Evolutionary conservation across 352 stramenopile species (phyloP).

Genomic region (Peronosclerospora sorghi): DNA sequence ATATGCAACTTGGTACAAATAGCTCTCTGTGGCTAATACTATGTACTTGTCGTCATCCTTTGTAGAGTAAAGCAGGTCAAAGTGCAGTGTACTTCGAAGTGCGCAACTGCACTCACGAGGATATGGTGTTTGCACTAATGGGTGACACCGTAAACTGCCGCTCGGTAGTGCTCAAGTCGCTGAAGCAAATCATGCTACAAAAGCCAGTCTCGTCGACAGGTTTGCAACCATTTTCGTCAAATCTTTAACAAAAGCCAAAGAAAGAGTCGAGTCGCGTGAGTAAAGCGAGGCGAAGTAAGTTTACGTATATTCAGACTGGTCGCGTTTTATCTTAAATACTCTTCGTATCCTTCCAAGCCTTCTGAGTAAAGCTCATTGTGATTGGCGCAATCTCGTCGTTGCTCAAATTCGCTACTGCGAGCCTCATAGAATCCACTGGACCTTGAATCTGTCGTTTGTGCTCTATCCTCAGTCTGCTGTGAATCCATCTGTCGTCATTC

Average conservation of each 20-base stretch:
- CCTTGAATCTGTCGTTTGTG: conserved; percentile 35
- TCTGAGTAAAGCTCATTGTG: conserved; percentile 34
- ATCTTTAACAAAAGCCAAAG: conserved; percentile 5
- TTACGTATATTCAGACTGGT: neutral
- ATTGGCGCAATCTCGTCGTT: conserved; percentile 30
- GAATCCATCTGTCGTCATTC: conserved; percentile 6
- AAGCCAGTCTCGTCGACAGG: neutral
- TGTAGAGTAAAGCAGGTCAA: conserved; percentile 32
- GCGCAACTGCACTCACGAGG: conserved; percentile 43
- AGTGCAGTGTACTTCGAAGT: conserved; percentile 31
- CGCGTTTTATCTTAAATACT: conserved; percentile 26
- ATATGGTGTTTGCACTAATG: conserved; percentile 61
- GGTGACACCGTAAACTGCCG: conserved; percentile 43
- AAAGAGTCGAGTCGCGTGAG: conserved; percentile 3
- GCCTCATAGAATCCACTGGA: conserved; percentile 9
- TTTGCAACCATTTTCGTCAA: neutral
- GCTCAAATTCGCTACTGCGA: conserved; percentile 26
- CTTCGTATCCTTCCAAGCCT: conserved; percentile 46
- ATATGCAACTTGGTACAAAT: neutral
- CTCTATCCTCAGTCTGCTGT: conserved; percentile 29
- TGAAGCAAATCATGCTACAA: conserved; percentile 27
- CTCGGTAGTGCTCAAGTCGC: conserved; percentile 23
- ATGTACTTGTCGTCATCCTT: neutral
- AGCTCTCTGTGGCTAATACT: neutral
- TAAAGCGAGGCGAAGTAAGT: neutral